These are phyloP conservation scores for Lecanicillium sp. DNA, from an alignment of 2,329 filamentous ascomycete genomes.

Conservation along the genomic window DNA sequence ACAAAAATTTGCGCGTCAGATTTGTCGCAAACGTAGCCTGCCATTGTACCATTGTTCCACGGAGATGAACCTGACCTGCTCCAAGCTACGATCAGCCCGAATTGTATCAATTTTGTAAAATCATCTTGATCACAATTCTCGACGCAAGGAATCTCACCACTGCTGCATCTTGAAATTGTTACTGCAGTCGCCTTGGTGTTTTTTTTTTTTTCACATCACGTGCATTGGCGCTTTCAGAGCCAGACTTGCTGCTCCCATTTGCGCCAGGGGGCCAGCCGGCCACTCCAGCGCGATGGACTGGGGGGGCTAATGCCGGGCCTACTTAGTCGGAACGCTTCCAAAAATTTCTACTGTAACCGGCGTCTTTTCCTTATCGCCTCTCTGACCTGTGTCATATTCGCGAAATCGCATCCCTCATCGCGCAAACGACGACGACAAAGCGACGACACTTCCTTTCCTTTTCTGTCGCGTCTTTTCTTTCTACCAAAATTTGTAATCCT, in stretches of 20 bases:
- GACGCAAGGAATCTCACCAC: too few relatives aligned
- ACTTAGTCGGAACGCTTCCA: constrained; percentile 11
- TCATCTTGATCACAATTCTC: too few relatives aligned
- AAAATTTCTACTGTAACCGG: constrained; percentile 11
- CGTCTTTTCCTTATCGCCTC: not conserved
- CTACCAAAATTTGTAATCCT: not conserved
- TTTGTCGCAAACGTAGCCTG: not conserved
- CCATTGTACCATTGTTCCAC: too few relatives aligned
- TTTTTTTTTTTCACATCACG: constrained; percentile 3
- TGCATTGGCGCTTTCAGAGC: too few relatives aligned
- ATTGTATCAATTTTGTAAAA: too few relatives aligned
- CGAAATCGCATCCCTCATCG: not conserved
- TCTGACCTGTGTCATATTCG: constrained; percentile 1
- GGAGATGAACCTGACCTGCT: too few relatives aligned
- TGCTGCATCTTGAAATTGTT: not conserved
- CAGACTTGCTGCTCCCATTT: too few relatives aligned
- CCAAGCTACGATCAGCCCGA: too few relatives aligned
- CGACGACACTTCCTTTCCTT: not conserved
- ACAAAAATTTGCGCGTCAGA: not conserved
- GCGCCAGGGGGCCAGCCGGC: too few relatives aligned
- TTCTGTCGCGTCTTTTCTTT: not conserved
- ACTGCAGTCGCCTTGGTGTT: not conserved
- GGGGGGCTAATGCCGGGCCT: constrained; percentile 4
- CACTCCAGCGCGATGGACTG: too few relatives aligned
- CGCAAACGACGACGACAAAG: not conserved